Evolutionary conservation across 148 eudicot species (phyloP).

Genomic region (Diospyros kaki): DNA sequence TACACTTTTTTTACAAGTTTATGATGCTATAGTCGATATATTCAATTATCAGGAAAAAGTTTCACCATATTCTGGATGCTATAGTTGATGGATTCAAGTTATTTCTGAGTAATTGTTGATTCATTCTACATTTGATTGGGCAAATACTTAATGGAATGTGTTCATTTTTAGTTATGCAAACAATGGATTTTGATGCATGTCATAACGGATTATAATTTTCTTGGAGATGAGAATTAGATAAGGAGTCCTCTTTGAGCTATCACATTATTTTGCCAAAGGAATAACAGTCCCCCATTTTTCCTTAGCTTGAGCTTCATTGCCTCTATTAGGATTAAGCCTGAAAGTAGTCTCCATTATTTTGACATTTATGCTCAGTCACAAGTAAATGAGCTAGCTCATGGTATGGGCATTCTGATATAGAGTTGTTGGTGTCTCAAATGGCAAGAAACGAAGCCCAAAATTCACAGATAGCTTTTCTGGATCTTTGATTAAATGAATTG

Average conservation of each 20-base stretch:
- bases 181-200: neutral
- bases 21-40: too few species aligned
- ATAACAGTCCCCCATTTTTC: too few species aligned
- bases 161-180: neutral
- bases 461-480: neutral
- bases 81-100: neutral
- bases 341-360: too few species aligned
- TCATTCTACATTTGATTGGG: neutral
- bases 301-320: too few species aligned
- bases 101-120: neutral
- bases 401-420: neutral
- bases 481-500: neutral
- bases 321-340: too few species aligned
- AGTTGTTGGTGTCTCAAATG: neutral
- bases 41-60: too few species aligned
- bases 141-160: neutral
- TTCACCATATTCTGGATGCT: too few species aligned
- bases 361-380: neutral
- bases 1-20: too few species aligned
- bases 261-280: neutral
- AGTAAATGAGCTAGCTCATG: neutral
- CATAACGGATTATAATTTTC: neutral
- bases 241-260: neutral
- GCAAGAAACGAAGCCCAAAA: neutral
- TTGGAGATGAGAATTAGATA: neutral